Evolutionary conservation across 208 protist species (phyloP), one percentile per base, ranked within the genome.

Genomic region (Trypanosoma melophagium): DNA sequence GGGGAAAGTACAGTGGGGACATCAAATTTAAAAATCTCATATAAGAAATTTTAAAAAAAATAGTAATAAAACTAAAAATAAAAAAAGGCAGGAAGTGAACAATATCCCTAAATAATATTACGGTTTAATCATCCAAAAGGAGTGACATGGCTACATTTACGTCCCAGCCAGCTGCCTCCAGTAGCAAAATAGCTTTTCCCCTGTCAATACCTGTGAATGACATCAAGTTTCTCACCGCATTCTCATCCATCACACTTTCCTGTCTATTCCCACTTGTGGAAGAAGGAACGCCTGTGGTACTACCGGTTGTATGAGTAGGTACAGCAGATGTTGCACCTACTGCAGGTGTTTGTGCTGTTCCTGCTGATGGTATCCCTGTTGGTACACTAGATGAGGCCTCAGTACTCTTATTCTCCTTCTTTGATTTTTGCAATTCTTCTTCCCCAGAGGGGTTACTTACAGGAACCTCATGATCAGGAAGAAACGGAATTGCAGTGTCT

Each of bases 141-240:
- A 82, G 40, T 9, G 52, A 53, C 41, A 75, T 68, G 50, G 87
- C 87, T 8, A 59, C 63, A 56, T 84, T 71, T 12, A 74, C 41
- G 52, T 90, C 73, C 80, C 87, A 87, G 12, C 56, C 68, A 0
- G 75, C 78, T 13, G 73, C 77, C 54, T 84, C 76, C 50, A 93
- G 76, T 31, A 93, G n/a, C 19, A 12, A 28, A 40, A 63, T 57
- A 14, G 80, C 84, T 31, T 71, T 38, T 1, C 49, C 61, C 28
- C 65, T 61, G 0, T 40, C 56, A 21, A 82, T 62, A 7, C 79
- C 79, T 0, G 79, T 84, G 31, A 86, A 61, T 12, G 40, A 44
- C 76, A 86, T 80, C 31, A 93, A 65, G n/a, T 42, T 59, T 58
- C 17, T 51, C 22, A 65, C 21, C 0, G 57, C 42, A 21, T 9